Conservation (phyloP, 148 eudicot genomes). For the Polygonum maritimum region DNA sequence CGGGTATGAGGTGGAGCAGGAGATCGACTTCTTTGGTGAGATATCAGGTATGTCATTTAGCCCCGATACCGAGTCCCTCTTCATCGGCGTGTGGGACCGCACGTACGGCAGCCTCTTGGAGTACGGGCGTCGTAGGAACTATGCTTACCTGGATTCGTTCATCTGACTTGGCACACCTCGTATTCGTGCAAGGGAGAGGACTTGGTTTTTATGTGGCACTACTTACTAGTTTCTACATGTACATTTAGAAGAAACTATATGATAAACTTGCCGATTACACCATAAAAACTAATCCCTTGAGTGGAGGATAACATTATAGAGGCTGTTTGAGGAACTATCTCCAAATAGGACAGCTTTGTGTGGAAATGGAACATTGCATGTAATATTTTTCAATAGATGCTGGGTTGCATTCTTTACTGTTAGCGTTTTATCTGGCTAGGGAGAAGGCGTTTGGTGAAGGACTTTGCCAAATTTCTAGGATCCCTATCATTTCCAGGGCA, state of each 20-base stretch:
- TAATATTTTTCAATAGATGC: neutral
- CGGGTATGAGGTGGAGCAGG: constrained; percentile 22
- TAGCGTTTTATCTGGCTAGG: neutral
- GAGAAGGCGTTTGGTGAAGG: neutral
- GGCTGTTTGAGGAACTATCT: neutral
- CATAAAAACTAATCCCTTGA: neutral
- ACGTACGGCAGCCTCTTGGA: constrained; percentile 13
- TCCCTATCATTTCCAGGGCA: no score
- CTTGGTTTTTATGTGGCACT: neutral
- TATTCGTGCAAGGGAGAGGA: neutral
- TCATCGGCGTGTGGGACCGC: constrained; percentile 26
- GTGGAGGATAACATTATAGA: neutral
- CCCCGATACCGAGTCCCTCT: constrained; percentile 27
- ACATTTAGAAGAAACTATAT: neutral
- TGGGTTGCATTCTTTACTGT: neutral
- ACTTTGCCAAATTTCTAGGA: no score
- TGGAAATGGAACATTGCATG: neutral
- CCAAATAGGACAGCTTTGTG: neutral
- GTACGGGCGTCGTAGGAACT: constrained; percentile 48
- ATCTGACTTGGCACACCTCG: constrained; percentile 4
- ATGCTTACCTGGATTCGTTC: constrained; percentile 53
- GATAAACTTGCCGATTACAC: neutral
- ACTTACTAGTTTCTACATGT: neutral
- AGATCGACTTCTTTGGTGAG: constrained; percentile 30
- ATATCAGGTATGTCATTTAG: constrained; percentile 26